Percentiles rank a stretch among this genome's conserved stretches.
These are phyloP conservation scores for Phytophthora macrochlamydospora DNA, from an alignment of 352 stramenopile genomes.

Conservation along the genomic window DNA sequence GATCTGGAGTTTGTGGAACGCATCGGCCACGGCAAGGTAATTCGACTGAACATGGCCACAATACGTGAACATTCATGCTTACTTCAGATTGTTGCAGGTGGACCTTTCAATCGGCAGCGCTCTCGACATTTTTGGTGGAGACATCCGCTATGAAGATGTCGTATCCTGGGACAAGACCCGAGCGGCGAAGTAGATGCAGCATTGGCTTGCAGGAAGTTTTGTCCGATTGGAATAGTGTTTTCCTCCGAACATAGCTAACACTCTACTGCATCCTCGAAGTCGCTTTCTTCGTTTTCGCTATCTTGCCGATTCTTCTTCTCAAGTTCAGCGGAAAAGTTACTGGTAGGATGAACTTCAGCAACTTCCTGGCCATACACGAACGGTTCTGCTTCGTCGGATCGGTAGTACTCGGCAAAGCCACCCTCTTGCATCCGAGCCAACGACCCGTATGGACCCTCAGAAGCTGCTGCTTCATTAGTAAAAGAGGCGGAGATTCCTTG, in stretches of 20 bases:
- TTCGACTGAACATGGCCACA: not conserved
- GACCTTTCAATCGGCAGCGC: constrained; percentile 98
- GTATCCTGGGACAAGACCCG: constrained; percentile 87
- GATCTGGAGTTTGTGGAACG: constrained; percentile 95
- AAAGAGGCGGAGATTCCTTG: not conserved
- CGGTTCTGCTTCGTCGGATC: too few relatives aligned
- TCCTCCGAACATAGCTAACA: constrained; percentile 6
- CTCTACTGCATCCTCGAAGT: constrained; percentile 44
- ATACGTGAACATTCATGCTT: not conserved
- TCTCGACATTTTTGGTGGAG: constrained; percentile 97
- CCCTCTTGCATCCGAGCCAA: constrained; percentile 1
- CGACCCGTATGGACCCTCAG: constrained; percentile 2
- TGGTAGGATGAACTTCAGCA: constrained; percentile 14
- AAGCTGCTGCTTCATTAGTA: constrained; percentile 2
- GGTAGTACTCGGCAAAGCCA: constrained; percentile 3
- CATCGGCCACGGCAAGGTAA: constrained; percentile 90
- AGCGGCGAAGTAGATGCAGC: constrained; percentile 11
- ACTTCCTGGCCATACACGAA: constrained; percentile 8
- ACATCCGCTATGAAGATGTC: constrained; percentile 94
- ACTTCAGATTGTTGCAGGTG: constrained; percentile 51
- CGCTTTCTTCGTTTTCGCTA: constrained; percentile 22
- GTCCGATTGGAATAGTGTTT: not conserved
- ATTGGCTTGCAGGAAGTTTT: not conserved
- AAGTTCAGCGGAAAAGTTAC: constrained; percentile 3
- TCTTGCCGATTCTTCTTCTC: constrained; percentile 7